Percentiles rank a stretch among this genome's conserved stretches.
phyloP scores from a whole-genome alignment of 148 eudicot species.

The Talinum fruticosum region DNA sequence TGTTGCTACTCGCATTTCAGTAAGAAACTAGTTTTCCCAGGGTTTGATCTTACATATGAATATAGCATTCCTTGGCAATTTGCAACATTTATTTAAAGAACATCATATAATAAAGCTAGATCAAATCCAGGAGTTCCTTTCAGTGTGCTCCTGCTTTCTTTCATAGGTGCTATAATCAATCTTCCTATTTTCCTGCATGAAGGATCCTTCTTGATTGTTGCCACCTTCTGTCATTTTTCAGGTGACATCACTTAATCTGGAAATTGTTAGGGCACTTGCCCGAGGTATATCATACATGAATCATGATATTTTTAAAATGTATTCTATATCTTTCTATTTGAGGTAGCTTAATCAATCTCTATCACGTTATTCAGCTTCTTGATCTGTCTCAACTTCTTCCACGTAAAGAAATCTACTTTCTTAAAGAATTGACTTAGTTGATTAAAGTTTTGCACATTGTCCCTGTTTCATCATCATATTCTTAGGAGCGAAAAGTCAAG shows the following conservation, averaged over 20 bases:
- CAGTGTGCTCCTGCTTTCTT: neutral
- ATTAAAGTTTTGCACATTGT: neutral
- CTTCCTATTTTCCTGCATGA: neutral
- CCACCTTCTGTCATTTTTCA: slow-evolving; percentile 25
- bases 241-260: slow-evolving; percentile 90
- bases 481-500: neutral
- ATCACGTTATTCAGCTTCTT: neutral
- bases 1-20: slow-evolving; percentile 97
- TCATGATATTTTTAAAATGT: neutral
- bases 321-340: neutral
- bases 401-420: neutral
- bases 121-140: neutral
- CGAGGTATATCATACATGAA: slow-evolving; percentile 48
- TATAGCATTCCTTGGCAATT: neutral
- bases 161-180: neutral
- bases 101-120: slow-evolving; percentile 3
- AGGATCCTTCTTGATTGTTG: slow-evolving; percentile 5
- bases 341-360: neutral
- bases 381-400: neutral
- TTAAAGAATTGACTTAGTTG: neutral
- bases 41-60: neutral
- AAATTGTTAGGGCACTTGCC: slow-evolving; percentile 92
- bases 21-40: slow-evolving; percentile 31
- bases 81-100: slow-evolving; percentile 5
- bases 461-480: neutral